phyloP scores from a whole-genome alignment of 192 early-diverging fungal species.

The Allomyces javanicus region DNA sequence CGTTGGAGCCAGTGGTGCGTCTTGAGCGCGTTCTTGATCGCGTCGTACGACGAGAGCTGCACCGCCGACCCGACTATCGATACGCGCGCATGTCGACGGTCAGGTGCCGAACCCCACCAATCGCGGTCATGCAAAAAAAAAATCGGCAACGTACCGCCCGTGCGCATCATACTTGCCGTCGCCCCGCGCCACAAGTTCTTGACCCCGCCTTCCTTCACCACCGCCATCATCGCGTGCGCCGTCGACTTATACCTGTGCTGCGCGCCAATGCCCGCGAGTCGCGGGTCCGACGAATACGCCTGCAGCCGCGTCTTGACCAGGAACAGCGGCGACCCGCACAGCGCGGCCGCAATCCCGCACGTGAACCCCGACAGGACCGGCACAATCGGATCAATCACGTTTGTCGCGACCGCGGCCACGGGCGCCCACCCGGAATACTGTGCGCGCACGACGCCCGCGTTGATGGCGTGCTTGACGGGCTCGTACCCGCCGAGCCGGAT shows the following conservation, averaged over 20 bases:
- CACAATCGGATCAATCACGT: slow-evolving; percentile 10
- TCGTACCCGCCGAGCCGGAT: slow-evolving; percentile 80
- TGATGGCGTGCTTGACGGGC: slow-evolving; percentile 45
- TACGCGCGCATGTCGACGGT: no score
- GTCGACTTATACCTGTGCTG: slow-evolving; percentile 68
- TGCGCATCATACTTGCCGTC: slow-evolving; percentile 73
- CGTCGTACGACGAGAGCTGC: slow-evolving; percentile 78
- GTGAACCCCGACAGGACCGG: slow-evolving; percentile 53
- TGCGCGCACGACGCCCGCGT: slow-evolving; percentile 2
- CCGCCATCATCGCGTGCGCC: slow-evolving; percentile 35
- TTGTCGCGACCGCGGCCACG: slow-evolving; percentile 9
- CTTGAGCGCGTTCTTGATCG: slow-evolving; percentile 43
- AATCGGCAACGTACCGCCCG: slow-evolving; percentile 19
- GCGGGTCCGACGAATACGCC: slow-evolving; percentile 37
- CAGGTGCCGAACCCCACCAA: no score
- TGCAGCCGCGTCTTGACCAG: slow-evolving; percentile 81
- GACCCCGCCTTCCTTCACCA: slow-evolving; percentile 51
- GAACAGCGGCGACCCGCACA: slow-evolving; percentile 66
- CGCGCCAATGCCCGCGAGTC: slow-evolving; percentile 48
- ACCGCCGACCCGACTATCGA: slow-evolving; percentile 54
- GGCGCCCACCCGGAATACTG: slow-evolving; percentile 6
- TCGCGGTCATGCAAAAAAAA: no score
- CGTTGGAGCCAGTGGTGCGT: neutral
- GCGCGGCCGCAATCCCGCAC: slow-evolving; percentile 63
- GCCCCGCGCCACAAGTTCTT: slow-evolving; percentile 69